phyloP scores from a whole-genome alignment of 169 alveolate genomes.

The Babesia gibsoni region DNA sequence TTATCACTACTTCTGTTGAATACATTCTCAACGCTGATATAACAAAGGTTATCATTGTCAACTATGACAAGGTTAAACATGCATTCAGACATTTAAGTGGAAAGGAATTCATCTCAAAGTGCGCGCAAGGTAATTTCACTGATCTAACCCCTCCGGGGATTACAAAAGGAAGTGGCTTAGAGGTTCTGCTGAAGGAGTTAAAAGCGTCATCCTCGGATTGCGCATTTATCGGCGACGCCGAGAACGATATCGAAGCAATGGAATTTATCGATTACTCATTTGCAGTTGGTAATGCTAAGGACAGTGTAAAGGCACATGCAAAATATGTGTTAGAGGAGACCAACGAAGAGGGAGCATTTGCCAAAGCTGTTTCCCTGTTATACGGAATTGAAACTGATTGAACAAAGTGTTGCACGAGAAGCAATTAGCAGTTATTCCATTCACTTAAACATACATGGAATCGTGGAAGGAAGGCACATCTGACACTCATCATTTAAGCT shows the following conservation, averaged over 20 bases:
- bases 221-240: slow-evolving; percentile 40
- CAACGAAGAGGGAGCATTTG: slow-evolving; percentile 43
- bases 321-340: slow-evolving; percentile 24
- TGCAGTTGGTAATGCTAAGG: slow-evolving; percentile 50
- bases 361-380: slow-evolving; percentile 14
- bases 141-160: slow-evolving; percentile 22
- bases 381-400: slow-evolving; percentile 10
- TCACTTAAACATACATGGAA: no score
- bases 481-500: no score
- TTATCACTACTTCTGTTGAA: background rate
- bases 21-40: background rate
- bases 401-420: no score
- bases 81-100: background rate
- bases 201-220: background rate
- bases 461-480: no score
- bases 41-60: background rate
- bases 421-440: no score
- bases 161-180: slow-evolving; percentile 8
- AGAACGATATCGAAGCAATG: slow-evolving; percentile 50
- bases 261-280: background rate
- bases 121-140: background rate
- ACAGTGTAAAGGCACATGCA: slow-evolving; percentile 29
- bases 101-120: background rate
- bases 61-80: background rate
- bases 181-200: background rate